phyloP scores from a whole-genome alignment of 2,329 filamentous ascomycete species.

The Ophiostoma perfectum region DNA sequence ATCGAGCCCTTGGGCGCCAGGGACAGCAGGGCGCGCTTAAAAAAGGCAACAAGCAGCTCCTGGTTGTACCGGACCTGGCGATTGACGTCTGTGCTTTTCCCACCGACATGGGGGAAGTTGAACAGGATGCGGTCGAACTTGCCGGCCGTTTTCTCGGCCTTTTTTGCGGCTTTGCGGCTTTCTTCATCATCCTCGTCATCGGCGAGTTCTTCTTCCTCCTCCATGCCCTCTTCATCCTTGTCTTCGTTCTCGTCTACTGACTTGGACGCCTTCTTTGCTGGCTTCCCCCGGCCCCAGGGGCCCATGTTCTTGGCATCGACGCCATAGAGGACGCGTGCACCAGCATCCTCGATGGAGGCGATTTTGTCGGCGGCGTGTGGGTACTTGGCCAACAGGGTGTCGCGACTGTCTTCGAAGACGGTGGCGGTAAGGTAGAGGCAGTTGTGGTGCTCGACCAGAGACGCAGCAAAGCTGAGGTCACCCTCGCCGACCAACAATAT shows the following conservation, averaged over 20 bases:
- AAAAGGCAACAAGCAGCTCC: conserved; percentile 66
- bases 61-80: conserved; percentile 91
- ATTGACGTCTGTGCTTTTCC: conserved; percentile 87
- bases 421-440: conserved; percentile 65
- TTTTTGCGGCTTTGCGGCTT: neutral
- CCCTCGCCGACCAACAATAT: conserved; percentile 76
- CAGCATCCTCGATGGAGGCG: conserved; percentile 35
- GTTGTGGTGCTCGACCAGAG: conserved; percentile 59
- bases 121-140: conserved; percentile 77
- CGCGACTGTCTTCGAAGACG: conserved; percentile 54
- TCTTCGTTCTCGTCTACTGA: neutral
- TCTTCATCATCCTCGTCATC: conserved; percentile 25
- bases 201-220: conserved; percentile 27
- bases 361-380: conserved; percentile 60
- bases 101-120: conserved; percentile 96
- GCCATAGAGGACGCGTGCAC: conserved; percentile 48
- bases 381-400: conserved; percentile 64
- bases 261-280: neutral
- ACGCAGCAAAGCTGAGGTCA: conserved; percentile 71
- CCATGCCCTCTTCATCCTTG: neutral
- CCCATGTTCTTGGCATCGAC: conserved; percentile 64
- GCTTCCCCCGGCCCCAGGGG: conserved; percentile 33
- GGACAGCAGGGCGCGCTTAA: conserved; percentile 48
- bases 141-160: conserved; percentile 8
- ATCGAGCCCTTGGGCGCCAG: conserved; percentile 57